Conservation (phyloP, 2,329 filamentous ascomycete genomes). For the Aaosphaeria pasadenensis region DNA sequence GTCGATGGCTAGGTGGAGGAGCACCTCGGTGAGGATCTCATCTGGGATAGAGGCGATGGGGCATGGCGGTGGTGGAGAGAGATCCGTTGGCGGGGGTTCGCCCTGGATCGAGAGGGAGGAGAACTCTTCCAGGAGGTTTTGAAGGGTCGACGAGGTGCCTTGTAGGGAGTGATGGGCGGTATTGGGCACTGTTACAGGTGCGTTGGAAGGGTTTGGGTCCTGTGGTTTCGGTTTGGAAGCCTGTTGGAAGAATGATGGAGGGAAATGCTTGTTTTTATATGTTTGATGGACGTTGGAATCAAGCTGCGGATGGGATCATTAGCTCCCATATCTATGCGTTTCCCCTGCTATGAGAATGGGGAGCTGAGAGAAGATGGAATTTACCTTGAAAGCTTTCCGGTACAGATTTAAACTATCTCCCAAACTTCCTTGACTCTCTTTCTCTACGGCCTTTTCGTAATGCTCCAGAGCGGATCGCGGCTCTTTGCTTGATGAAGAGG, state of each 20-base stretch:
- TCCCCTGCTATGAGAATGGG: neutral
- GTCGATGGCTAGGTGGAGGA: constrained; percentile 66
- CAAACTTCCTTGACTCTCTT: constrained; percentile 78
- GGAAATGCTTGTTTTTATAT: constrained; percentile 91
- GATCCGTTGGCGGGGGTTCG: constrained; percentile 66
- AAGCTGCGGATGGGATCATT: constrained; percentile 53
- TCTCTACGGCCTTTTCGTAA: constrained; percentile 88
- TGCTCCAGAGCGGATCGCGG: constrained; percentile 82
- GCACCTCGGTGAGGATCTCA: constrained; percentile 79
- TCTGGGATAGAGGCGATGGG: constrained; percentile 75
- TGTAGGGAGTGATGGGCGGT: constrained; percentile 58
- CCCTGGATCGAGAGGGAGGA: constrained; percentile 66
- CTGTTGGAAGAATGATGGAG: constrained; percentile 54
- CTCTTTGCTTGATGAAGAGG: constrained; percentile 39
- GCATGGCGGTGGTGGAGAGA: constrained; percentile 71
- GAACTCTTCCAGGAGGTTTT: constrained; percentile 75
- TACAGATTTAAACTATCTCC: constrained; percentile 88
- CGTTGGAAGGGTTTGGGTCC: constrained; percentile 48
- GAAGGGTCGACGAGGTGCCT: constrained; percentile 53
- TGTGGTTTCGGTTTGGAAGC: constrained; percentile 27
- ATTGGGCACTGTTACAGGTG: constrained; percentile 51
- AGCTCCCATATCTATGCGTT: no score
- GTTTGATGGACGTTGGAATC: constrained; percentile 79
- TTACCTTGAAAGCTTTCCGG: constrained; percentile 81
- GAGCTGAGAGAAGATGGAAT: constrained; percentile 14